phyloP scores from a whole-genome alignment of 1,284 basidiomycete species.

The Stygiomarasmius scandens region DNA sequence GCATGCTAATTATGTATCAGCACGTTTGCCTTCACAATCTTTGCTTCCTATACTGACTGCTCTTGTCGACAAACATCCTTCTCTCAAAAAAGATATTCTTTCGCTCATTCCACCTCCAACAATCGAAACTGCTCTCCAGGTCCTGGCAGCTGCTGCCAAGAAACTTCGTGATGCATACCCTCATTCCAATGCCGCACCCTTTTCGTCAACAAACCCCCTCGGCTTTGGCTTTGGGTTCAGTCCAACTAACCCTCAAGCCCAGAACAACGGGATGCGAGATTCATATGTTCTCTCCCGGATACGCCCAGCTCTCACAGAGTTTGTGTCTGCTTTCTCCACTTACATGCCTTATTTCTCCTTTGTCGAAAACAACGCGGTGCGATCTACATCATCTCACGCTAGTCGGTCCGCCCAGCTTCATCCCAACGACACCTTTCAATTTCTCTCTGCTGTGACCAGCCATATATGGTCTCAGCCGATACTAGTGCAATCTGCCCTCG shows the following conservation, averaged over 20 bases:
- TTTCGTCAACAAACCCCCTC: constrained; percentile 40
- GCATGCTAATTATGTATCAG: constrained; percentile 38
- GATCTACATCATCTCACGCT: constrained; percentile 33
- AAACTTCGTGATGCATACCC: constrained; percentile 79
- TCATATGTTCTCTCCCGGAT: constrained; percentile 74
- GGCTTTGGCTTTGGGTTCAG: constrained; percentile 50
- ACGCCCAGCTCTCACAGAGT: constrained; percentile 73
- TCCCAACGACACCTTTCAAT: constrained; percentile 71
- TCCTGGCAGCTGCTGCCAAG: constrained; percentile 66
- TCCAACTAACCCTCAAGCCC: constrained; percentile 18
- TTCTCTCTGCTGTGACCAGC: constrained; percentile 67
- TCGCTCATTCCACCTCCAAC: constrained; percentile 79
- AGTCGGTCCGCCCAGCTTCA: constrained; percentile 57
- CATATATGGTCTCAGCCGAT: constrained; percentile 69
- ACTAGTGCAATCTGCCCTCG: constrained; percentile 61
- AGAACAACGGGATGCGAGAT: constrained; percentile 65
- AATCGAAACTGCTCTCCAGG: constrained; percentile 69
- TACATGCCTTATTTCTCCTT: constrained; percentile 84
- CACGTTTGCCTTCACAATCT: constrained; percentile 73
- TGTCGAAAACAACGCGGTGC: constrained; percentile 29
- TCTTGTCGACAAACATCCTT: constrained; percentile 64
- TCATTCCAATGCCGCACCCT: constrained; percentile 59
- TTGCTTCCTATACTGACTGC: constrained; percentile 71
- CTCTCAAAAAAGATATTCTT: constrained; percentile 66
- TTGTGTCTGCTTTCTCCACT: constrained; percentile 71